Percentiles rank a stretch among this genome's conserved stretches.
phyloP scores from a whole-genome alignment of 768 basidiomycete genomes.

The Mycena metata region DNA sequence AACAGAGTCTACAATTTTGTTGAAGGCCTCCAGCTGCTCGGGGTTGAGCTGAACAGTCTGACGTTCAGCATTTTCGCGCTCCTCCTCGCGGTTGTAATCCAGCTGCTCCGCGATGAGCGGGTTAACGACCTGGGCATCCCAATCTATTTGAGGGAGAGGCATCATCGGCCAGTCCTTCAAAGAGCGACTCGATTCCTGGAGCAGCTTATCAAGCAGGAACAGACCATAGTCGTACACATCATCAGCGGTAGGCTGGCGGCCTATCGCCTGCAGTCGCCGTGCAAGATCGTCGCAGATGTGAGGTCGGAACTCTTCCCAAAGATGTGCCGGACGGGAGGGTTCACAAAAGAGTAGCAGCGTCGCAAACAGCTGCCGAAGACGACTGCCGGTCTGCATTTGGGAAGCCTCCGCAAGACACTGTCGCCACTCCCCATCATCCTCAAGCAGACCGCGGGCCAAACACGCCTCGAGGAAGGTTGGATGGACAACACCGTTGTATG shows the following conservation, averaged over 20 bases:
- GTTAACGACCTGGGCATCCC: too few species aligned
- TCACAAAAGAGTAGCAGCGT: slow-evolving; percentile 26
- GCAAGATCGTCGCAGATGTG: slow-evolving; percentile 27
- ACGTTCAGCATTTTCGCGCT: too few species aligned
- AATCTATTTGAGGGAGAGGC: too few species aligned
- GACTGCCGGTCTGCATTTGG: slow-evolving; percentile 22
- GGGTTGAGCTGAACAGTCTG: too few species aligned
- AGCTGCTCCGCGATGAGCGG: too few species aligned
- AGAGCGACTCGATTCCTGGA: slow-evolving; percentile 21
- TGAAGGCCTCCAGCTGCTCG: too few species aligned
- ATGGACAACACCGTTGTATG: slow-evolving; percentile 33
- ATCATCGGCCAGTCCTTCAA: too few species aligned
- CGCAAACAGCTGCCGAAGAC: slow-evolving; percentile 17
- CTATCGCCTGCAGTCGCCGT: slow-evolving; percentile 3
- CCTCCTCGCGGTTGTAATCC: too few species aligned
- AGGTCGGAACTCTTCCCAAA: slow-evolving; percentile 18
- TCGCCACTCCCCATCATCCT: slow-evolving; percentile 52
- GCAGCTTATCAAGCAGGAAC: slow-evolving; percentile 22
- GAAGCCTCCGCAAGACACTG: slow-evolving; percentile 18
- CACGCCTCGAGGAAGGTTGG: slow-evolving; percentile 55
- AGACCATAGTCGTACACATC: slow-evolving; percentile 19
- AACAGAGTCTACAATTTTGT: too few species aligned
- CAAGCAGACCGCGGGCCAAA: slow-evolving; percentile 20
- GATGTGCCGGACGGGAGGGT: slow-evolving; percentile 6
- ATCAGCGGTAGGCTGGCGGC: background rate